A percentile compares a stretch with the other conserved stretches of the same genome.
Evolutionary conservation across 768 basidiomycete genomes (phyloP).

Genomic region (Psilocybe subaeruginosa): DNA sequence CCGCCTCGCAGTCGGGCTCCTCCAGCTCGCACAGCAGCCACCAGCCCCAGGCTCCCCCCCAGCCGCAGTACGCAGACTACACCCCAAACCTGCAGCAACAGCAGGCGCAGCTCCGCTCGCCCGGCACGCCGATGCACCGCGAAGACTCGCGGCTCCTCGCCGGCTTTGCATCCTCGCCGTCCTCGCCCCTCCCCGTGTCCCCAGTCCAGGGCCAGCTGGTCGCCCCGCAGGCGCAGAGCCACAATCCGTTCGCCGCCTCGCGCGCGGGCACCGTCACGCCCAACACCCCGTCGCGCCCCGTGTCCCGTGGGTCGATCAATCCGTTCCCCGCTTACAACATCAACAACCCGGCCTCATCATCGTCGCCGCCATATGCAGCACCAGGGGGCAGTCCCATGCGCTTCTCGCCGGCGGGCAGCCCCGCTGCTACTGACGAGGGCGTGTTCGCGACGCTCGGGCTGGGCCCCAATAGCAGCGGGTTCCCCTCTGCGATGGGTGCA

Average conservation of each 20-base stretch:
- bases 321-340: constrained; percentile 2
- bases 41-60: background rate
- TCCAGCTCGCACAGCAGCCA: no score
- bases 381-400: background rate
- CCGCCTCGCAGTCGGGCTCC: background rate
- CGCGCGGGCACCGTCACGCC: background rate
- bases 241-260: background rate
- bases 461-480: constrained; percentile 11
- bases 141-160: background rate
- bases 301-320: background rate
- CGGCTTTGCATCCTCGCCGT: background rate
- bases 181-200: background rate
- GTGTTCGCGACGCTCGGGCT: constrained; percentile 16
- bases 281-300: background rate
- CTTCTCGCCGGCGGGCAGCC: background rate
- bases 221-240: background rate
- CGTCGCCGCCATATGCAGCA: no score
- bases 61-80: background rate
- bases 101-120: background rate
- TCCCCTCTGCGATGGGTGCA: constrained; percentile 10
- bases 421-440: constrained; percentile 4
- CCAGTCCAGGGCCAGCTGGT: background rate
- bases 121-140: background rate
- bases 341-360: background rate
- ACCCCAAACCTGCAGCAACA: background rate